Conservation (phyloP, 176 grass and related monocot genomes). For the Stipa capillata region DNA sequence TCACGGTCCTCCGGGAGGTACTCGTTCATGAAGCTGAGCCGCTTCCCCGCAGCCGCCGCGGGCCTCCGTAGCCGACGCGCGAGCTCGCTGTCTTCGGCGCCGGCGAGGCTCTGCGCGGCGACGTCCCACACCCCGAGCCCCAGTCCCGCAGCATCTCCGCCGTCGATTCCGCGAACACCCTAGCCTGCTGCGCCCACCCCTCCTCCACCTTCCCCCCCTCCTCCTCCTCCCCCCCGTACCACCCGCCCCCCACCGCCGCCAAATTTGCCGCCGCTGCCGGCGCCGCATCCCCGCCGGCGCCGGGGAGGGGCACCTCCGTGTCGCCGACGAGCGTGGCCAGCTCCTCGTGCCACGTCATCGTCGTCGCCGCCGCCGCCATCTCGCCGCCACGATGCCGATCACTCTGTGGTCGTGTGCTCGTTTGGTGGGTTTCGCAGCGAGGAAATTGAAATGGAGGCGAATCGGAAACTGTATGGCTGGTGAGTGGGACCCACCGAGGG, state of each 20-base stretch:
- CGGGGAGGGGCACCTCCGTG: conserved; percentile 25
- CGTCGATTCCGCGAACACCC: conserved; percentile 72
- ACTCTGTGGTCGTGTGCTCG: neutral
- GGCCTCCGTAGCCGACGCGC: conserved; percentile 54
- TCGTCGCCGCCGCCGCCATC: conserved; percentile 38
- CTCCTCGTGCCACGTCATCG: conserved; percentile 94
- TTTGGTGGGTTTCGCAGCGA: neutral
- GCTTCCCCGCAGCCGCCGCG: conserved; percentile 30
- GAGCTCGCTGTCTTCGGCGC: conserved; percentile 67
- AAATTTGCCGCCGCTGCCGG: neutral
- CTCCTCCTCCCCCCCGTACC: conserved; percentile 38
- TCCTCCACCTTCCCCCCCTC: conserved; percentile 37
- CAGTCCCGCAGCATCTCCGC: conserved; percentile 80
- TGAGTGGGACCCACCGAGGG: neutral
- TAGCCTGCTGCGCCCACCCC: conserved; percentile 68
- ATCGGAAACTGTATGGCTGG: neutral
- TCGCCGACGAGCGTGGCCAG: conserved; percentile 46
- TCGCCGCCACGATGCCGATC: conserved; percentile 40
- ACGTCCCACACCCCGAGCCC: conserved; percentile 80
- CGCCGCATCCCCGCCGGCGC: neutral
- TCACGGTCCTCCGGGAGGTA: conserved; percentile 97
- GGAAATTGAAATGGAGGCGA: conserved; percentile 24
- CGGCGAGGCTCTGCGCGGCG: conserved; percentile 56
- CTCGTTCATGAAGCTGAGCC: conserved; percentile 89
- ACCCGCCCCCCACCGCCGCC: conserved; percentile 20